Evolutionary conservation across 1,284 basidiomycete species (phyloP), one percentile per base, ranked within the genome.

Genomic region (Rhodotorula glutinis): DNA sequence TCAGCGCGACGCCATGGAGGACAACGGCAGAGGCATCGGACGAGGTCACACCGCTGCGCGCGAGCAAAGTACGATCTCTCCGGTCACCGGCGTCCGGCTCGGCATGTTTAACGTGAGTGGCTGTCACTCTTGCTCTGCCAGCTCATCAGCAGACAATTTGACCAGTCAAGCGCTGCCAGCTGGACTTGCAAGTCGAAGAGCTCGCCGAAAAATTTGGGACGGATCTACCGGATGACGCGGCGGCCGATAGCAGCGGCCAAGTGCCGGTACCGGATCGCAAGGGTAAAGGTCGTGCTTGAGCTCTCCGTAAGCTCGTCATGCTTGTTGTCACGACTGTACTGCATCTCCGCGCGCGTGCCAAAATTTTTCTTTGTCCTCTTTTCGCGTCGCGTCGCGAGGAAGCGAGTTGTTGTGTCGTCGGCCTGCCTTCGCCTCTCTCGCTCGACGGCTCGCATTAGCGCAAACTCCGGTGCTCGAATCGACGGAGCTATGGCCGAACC

Each of bases 171-270:
- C 43, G 11, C n/a, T 0, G 27, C 51, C 57, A 73, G 71, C 59
- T 73, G 53, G 64, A 71, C 38, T 53, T 73, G 16, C 52, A 57
- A 23, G 69, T 71, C 16, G 71, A 73, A 84, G 70, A 84, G 88
- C 69, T 88, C 86, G n/a, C 89, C 86, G 13, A 74, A 80, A 54
- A 65, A 56, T 62, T 63, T 38, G 33, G 33, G 11, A 38, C 33
- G 7, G 33, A 38, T 73, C 53, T 67, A 0, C 83, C 84, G 62
- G 83, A 85, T 63, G 90, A 90, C 75, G 73, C 88, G 11, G 75
- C 33, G 23, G 16, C 38, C 14, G 33, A 38, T 14, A 64, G 62
- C 51, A 63, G 62, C n/a, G 62, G 46, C 70, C 69, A 76, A 75
- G 51, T 71, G 11, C 10, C 30, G 29, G 1, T 41, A 23, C 40